Evolutionary conservation across 2,329 filamentous ascomycete species (phyloP), one percentile per base, ranked within the genome.

Genomic region (Fusarium goolgardi): DNA sequence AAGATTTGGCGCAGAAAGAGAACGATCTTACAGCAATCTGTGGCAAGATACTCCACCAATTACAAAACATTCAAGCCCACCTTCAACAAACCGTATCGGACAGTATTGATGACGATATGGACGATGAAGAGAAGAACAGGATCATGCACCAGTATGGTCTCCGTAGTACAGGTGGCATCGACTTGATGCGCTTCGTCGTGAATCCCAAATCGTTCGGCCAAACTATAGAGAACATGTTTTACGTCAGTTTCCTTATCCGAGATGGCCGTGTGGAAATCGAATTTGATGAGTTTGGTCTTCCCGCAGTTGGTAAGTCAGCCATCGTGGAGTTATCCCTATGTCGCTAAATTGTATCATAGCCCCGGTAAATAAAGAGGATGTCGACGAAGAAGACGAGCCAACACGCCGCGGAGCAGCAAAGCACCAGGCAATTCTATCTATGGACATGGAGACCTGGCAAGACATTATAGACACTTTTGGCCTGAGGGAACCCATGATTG

Each of bases 171-270:
- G 90, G 89, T 2, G 92, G 92, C 18, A 86, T 97, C 5, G 88
- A 92, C 50, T 80, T 97, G 15, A 91, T 97, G 77, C 89, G 91
- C 53, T 98, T 97, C 71, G 92, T 94, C 40, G 86, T 98, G 67
- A 97, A 99, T 72, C 96, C 96, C 1, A 82, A 82, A 39, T 97
- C 93, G 1, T 99, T 98, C 73, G 93, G 93, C 0, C 96, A 99
- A 78, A 97, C 94, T 0, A 90, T 99, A 9, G 96, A 99, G 77
- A 99, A 99, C 73, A 84, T 99, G 73, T 99, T 99, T 78, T 98
- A 98, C 77, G 88, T 97, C 71, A 96, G 93, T 76, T 99, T 99
- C 75, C 81, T 99, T 63, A 93, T 98, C 62, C 89, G 92, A 59
- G 96, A 99, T 79, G 94, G 94, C 13, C 88, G 86, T 62, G 87